Evolutionary conservation across 2,329 filamentous ascomycete genomes (phyloP).

Genomic region (Alternaria hordeiaustralica): DNA sequence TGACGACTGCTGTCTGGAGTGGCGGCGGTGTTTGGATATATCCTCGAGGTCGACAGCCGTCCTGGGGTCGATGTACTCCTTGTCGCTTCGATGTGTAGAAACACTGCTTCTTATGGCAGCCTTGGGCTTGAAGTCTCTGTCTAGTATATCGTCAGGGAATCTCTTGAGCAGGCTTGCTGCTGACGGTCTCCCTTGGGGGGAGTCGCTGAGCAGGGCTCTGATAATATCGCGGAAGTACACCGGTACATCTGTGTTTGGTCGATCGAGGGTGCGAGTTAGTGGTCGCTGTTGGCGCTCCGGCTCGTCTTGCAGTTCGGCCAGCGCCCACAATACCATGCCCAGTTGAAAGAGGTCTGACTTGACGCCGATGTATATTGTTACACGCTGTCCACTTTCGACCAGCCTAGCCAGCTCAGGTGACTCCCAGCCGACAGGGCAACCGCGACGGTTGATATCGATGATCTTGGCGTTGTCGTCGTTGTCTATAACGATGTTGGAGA

Average conservation of each 20-base stretch:
- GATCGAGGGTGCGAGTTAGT: conserved; percentile 48
- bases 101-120: conserved; percentile 40
- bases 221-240: conserved; percentile 80
- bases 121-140: conserved; percentile 20
- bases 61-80: conserved; percentile 57
- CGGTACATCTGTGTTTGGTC: conserved; percentile 64
- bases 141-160: conserved; percentile 37
- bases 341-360: conserved; percentile 97
- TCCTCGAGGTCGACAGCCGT: conserved; percentile 54
- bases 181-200: conserved; percentile 74
- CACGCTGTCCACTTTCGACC: conserved; percentile 85
- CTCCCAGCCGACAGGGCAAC: conserved; percentile 98
- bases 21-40: conserved; percentile 43
- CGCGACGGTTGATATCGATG: conserved; percentile 96
- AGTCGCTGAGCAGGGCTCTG: conserved; percentile 75
- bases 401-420: conserved; percentile 87
- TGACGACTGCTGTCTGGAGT: conserved; percentile 37
- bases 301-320: conserved; percentile 87
- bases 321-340: conserved; percentile 94
- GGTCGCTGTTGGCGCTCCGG: conserved; percentile 81
- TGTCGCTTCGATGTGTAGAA: conserved; percentile 52
- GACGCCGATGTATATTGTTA: conserved; percentile 97
- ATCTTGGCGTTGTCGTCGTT: conserved; percentile 85
- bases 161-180: conserved; percentile 71
- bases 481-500: conserved; percentile 97